These are phyloP conservation scores for Gossypium stocksii DNA, from an alignment of 345 rosid species.

Conservation along the genomic window DNA sequence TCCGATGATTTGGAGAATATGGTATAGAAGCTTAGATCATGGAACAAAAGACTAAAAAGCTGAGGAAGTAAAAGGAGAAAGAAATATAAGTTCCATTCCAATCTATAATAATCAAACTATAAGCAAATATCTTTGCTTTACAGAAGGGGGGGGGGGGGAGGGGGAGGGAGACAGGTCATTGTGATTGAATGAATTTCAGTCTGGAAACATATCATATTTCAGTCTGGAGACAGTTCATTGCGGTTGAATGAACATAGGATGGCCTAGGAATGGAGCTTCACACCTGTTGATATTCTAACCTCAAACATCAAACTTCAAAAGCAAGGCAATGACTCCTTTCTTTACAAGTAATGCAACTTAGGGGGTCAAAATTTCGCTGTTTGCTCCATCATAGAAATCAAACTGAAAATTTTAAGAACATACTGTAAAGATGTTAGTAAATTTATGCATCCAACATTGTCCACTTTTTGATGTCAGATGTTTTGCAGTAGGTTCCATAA, in stretches of 20 bases:
- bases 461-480: too few species aligned
- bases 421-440: neutral
- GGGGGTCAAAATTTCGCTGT: neutral
- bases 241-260: neutral
- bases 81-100: neutral
- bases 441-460: too few species aligned
- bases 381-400: neutral
- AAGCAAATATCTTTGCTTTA: neutral
- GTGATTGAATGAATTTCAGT: neutral
- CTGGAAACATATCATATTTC: neutral
- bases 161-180: neutral
- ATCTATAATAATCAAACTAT: neutral
- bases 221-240: neutral
- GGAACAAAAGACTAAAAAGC: neutral
- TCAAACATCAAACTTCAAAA: neutral
- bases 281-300: neutral
- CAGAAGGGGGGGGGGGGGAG: too few species aligned
- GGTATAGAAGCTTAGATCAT: neutral
- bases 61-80: neutral
- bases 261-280: neutral
- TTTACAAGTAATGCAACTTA: neutral
- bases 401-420: neutral
- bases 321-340: neutral
- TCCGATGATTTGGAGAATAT: neutral
- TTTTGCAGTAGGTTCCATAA: too few species aligned